Base-by-base conservation (phyloP, 345 rosid genomes). In the Atalantia buxifolia region DNA sequence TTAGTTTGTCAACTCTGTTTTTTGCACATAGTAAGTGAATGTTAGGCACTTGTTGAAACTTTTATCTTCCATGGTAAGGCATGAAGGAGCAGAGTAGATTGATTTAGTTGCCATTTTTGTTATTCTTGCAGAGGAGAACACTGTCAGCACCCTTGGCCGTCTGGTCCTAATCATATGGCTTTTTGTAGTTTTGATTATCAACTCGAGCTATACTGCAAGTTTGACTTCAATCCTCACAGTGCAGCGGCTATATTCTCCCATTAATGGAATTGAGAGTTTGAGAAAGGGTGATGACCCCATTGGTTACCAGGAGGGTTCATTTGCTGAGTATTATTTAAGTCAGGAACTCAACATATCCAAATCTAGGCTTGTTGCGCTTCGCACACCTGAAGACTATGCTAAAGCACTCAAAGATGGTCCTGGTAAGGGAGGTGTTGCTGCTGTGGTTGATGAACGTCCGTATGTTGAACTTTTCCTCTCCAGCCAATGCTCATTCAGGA, bases 161-260 rank as follows among this genome's bases (percentile, higher is more conserved):
- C 19, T 89, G 65, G 99, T 96, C 81, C 89, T 93, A 69, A 83
- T 93, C 71, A 89, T 94, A 83, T 94, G 98, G 99, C 92, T 96
- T 66, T 96, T 91, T 66, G 97, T 93, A 64, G 99, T 96, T 65
- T 83, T 93, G 73, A 92, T 96, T 77, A 88, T 96, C 81, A 96
- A 91, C 89, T 96, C 98, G 2, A 96, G 96, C 86, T 95, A 93
- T 92, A 95, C 99, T 16, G 98, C 99, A 55, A 92, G 96, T 85
- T 85, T 95, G 81, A 95, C 99, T 70, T 95, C 98, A 9, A 92
- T 93, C 63, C 90, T 95, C 71, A 95, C 99, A 21, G 98, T 96
- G 69, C 97, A 96, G 79, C 98, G 91, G 80, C 88, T 96, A 25
- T 89, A 87, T 36, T 96, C 99, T 78, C 88, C 89, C 0, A 79